These are phyloP conservation scores for Epichloe bromicola DNA, from an alignment of 2,329 filamentous ascomycete species.

Conservation along the genomic window DNA sequence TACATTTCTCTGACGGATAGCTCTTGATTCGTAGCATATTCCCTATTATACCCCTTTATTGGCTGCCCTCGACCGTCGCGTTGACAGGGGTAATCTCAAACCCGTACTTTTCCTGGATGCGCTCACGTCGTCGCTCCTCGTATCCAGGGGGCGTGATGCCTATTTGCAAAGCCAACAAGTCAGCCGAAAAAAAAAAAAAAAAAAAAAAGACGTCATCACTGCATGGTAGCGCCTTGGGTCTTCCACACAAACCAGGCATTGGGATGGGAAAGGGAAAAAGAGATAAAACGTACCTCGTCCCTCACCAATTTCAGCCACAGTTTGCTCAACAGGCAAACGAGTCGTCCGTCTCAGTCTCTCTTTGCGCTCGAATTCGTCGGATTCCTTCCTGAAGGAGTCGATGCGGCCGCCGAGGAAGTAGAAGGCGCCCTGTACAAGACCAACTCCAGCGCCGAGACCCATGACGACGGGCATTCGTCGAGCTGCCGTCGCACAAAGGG, in stretches of 20 bases:
- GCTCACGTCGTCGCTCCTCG: slow-evolving; percentile 67
- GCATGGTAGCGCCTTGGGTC: background rate
- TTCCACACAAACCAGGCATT: background rate
- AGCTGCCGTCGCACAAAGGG: slow-evolving; percentile 11
- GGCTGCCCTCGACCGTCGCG: slow-evolving; percentile 32
- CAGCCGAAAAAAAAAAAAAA: background rate
- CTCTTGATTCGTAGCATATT: background rate
- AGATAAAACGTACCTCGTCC: slow-evolving; percentile 54
- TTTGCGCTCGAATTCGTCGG: slow-evolving; percentile 64
- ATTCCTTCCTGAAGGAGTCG: slow-evolving; percentile 37
- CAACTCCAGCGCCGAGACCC: slow-evolving; percentile 48
- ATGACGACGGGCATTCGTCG: slow-evolving; percentile 55
- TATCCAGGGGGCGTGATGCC: slow-evolving; percentile 73
- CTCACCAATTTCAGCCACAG: slow-evolving; percentile 69
- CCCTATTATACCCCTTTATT: slow-evolving; percentile 13
- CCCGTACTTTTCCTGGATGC: slow-evolving; percentile 77
- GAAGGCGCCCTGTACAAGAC: slow-evolving; percentile 47
- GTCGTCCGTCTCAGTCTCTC: slow-evolving; percentile 61
- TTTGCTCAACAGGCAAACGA: slow-evolving; percentile 65
- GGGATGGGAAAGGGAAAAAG: background rate
- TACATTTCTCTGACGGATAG: slow-evolving; percentile 14
- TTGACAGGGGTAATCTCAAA: slow-evolving; percentile 64
- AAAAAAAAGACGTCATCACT: background rate
- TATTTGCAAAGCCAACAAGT: slow-evolving; percentile 21
- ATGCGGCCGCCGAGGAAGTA: slow-evolving; percentile 55